Conservation (phyloP, 148 eudicot genomes). For the Cornus suecica region DNA sequence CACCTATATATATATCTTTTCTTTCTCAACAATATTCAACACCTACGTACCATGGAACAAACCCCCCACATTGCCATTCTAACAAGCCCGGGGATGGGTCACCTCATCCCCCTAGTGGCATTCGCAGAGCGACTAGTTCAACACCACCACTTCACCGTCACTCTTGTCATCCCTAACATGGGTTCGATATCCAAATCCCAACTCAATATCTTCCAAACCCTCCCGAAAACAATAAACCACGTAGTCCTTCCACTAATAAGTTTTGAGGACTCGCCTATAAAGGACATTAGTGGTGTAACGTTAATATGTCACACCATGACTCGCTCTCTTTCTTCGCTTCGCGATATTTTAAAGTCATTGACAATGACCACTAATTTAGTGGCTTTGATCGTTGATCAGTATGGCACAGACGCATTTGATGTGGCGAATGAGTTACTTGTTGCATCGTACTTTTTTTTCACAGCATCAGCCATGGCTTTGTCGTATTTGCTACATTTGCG, state of each 20-base stretch:
- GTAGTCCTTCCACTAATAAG: constrained; percentile 7
- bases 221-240: constrained; percentile 24
- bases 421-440: constrained; percentile 19
- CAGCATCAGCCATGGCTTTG: constrained; percentile 17
- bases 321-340: not conserved
- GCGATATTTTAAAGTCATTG: not conserved
- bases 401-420: constrained; percentile 13
- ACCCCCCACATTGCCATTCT: constrained; percentile 40
- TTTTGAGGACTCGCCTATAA: not conserved
- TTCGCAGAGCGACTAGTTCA: constrained; percentile 34
- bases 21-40: not conserved
- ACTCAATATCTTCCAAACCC: constrained; percentile 22
- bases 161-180: constrained; percentile 35
- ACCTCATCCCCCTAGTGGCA: constrained; percentile 37
- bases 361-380: not conserved
- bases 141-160: constrained; percentile 22
- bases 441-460: not conserved
- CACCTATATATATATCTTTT: no score
- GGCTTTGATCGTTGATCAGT: constrained; percentile 8
- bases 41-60: constrained; percentile 1
- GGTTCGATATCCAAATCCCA: constrained; percentile 34
- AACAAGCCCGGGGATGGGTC: constrained; percentile 65
- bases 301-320: not conserved
- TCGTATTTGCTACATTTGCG: constrained; percentile 2
- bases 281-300: not conserved